Evolutionary conservation across 768 basidiomycete genomes (phyloP).

Genomic region (Psilocybe tampanensis): DNA sequence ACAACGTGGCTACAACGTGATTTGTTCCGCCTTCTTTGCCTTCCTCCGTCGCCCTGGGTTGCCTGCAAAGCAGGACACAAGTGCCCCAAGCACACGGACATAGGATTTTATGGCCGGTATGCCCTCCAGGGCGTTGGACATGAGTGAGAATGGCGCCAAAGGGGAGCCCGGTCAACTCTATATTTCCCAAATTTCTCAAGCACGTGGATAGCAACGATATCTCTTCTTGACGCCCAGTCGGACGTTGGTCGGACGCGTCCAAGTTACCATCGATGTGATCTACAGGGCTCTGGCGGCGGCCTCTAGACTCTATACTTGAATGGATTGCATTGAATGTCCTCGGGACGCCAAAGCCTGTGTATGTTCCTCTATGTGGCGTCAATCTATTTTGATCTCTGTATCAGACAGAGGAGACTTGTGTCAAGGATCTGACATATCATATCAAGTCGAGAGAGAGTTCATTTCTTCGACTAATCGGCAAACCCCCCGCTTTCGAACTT

Average conservation of each 20-base stretch:
- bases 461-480: background rate
- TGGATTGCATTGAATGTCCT: background rate
- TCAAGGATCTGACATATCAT: no score
- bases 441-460: background rate
- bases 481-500: constrained; percentile 10
- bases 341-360: no score
- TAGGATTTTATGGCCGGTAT: constrained; percentile 18
- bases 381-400: no score
- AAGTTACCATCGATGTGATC: constrained; percentile 6
- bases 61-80: background rate
- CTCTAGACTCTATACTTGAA: background rate
- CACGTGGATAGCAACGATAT: constrained; percentile 22
- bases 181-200: no score
- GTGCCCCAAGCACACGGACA: background rate
- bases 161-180: constrained; percentile 20
- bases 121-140: constrained; percentile 13
- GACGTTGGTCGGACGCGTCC: no score
- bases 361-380: no score
- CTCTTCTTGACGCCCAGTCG: constrained; percentile 2
- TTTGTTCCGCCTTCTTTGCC: constrained; percentile 35
- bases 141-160: constrained; percentile 2
- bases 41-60: constrained; percentile 6
- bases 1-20: constrained; percentile 42
- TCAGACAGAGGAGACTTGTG: no score
- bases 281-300: background rate